These are phyloP conservation scores for Immersiella caudata DNA, from an alignment of 495 filamentous ascomycete genomes.

Conservation along the genomic window DNA sequence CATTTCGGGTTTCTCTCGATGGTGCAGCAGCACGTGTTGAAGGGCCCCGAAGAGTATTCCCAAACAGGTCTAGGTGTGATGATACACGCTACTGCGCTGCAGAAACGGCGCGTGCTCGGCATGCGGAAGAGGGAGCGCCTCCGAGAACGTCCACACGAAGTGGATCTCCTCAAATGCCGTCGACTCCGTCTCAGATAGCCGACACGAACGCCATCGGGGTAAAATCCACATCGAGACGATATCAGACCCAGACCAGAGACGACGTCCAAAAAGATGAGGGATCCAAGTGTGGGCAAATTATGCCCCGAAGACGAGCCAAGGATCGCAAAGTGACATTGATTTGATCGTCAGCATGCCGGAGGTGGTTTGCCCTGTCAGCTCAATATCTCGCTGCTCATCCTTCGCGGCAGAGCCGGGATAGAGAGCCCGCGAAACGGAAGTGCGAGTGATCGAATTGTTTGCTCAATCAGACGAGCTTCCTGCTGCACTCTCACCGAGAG, in stretches of 20 bases:
- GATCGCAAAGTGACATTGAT: neutral
- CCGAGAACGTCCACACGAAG: neutral
- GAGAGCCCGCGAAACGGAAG: neutral
- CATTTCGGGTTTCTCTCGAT: neutral
- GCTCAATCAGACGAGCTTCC: slow-evolving; percentile 4
- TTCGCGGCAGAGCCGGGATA: neutral
- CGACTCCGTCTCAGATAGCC: slow-evolving; percentile 9
- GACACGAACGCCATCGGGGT: slow-evolving; percentile 11
- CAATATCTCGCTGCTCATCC: too few relatives aligned
- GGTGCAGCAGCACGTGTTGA: neutral
- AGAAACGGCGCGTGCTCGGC: neutral
- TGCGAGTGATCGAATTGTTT: neutral
- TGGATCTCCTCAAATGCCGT: slow-evolving; percentile 5
- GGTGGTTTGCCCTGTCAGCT: neutral
- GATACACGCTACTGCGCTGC: neutral
- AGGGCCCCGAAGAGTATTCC: neutral
- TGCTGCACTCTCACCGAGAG: neutral
- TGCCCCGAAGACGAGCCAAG: neutral
- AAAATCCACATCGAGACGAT: slow-evolving; percentile 4
- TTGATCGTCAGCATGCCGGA: neutral
- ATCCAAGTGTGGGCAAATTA: slow-evolving; percentile 3
- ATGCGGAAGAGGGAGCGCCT: slow-evolving; percentile 1
- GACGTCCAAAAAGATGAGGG: neutral
- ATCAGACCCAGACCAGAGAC: too few relatives aligned
- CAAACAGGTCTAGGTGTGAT: neutral